These are phyloP conservation scores for Xerocomellus intermedius DNA, from an alignment of 768 basidiomycete genomes.

Conservation along the genomic window DNA sequence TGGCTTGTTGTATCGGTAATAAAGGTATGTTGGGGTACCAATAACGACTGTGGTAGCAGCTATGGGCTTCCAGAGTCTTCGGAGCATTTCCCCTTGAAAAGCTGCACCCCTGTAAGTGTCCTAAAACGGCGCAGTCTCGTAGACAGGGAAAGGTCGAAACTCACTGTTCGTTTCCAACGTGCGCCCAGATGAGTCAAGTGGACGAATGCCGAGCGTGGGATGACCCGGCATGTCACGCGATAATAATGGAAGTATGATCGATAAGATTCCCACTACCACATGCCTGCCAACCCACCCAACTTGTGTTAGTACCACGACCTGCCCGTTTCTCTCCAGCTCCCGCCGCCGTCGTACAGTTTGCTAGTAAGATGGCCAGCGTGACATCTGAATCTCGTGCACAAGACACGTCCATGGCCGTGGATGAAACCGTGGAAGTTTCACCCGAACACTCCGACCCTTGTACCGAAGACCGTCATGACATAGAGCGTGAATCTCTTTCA, in stretches of 20 bases:
- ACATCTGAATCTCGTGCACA: not conserved
- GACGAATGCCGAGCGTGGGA: not conserved
- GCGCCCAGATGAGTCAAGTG: too few species aligned
- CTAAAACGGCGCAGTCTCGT: not conserved
- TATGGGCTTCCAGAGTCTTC: slow-evolving; percentile 67
- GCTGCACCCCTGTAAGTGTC: not conserved
- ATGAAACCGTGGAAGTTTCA: not conserved
- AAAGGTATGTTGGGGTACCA: slow-evolving; percentile 58
- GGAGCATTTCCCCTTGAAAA: slow-evolving; percentile 45
- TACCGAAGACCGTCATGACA: slow-evolving; percentile 9
- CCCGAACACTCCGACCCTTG: not conserved
- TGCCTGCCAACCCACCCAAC: slow-evolving; percentile 11
- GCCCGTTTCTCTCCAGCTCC: slow-evolving; percentile 8
- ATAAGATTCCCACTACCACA: slow-evolving; percentile 27
- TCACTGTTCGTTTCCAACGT: not conserved
- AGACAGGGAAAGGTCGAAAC: not conserved
- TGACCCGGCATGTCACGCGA: slow-evolving; percentile 19
- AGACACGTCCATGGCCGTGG: slow-evolving; percentile 4
- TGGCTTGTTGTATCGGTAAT: slow-evolving; percentile 46
- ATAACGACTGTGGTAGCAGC: slow-evolving; percentile 52
- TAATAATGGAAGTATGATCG: slow-evolving; percentile 9
- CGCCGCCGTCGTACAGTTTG: not conserved
- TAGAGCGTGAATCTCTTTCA: slow-evolving; percentile 22
- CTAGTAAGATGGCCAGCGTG: slow-evolving; percentile 18
- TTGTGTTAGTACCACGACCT: slow-evolving; percentile 29